These are phyloP conservation scores for Didymella lethalis DNA, from an alignment of 2,329 filamentous ascomycete genomes.

Conservation along the genomic window DNA sequence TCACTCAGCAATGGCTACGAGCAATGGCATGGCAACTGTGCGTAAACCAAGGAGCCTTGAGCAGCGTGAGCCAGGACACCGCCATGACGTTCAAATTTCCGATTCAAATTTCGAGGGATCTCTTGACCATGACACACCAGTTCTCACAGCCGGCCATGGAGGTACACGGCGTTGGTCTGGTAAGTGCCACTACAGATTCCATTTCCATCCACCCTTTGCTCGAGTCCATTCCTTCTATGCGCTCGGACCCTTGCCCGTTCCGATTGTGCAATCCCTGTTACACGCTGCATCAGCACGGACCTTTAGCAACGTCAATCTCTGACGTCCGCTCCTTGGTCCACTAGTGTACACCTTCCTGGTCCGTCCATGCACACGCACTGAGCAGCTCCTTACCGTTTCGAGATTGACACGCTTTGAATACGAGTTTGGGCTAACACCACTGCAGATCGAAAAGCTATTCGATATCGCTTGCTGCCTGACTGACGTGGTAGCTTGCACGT, in stretches of 20 bases:
- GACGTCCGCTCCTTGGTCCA: constrained; percentile 33
- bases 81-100: constrained; percentile 70
- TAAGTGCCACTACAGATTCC: constrained; percentile 53
- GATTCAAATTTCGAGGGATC: constrained; percentile 67
- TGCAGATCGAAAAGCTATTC: constrained; percentile 78
- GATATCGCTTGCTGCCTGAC: constrained; percentile 77
- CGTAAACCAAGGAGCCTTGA: constrained; percentile 70
- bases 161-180: constrained; percentile 75
- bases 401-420: constrained; percentile 21
- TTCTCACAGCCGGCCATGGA: constrained; percentile 78
- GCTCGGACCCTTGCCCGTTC: constrained; percentile 29
- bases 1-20: constrained; percentile 75
- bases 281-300: constrained; percentile 32
- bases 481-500: constrained; percentile 72
- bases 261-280: constrained; percentile 33
- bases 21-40: constrained; percentile 77
- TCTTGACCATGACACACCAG: constrained; percentile 70
- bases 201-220: constrained; percentile 22
- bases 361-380: constrained; percentile 26
- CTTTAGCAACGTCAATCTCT: constrained; percentile 40
- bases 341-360: constrained; percentile 24
- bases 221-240: constrained; percentile 21
- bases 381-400: constrained; percentile 28
- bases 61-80: constrained; percentile 64
- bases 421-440: constrained; percentile 36